These are phyloP conservation scores for Candida argentea DNA, from an alignment of 805 yeast species.

Conservation along the genomic window DNA sequence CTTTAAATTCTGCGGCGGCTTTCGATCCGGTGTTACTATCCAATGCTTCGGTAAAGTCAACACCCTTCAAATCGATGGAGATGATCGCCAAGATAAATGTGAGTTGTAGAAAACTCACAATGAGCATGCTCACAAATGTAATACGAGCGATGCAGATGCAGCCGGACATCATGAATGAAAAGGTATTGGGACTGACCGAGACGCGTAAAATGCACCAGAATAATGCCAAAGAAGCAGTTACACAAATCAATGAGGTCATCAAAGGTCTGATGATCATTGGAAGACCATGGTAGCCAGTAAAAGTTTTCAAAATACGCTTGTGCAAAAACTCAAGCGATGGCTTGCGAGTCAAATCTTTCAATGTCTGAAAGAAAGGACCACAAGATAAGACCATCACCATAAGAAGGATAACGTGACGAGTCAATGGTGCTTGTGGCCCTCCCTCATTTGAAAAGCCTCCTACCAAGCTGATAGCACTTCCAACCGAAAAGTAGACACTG, in stretches of 20 bases:
- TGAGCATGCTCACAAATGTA: conserved; percentile 34
- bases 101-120: conserved; percentile 52
- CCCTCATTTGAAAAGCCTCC: conserved; percentile 11
- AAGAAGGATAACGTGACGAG: conserved; percentile 13
- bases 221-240: conserved; percentile 4
- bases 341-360: conserved; percentile 19
- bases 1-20: conserved; percentile 5
- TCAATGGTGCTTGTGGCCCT: conserved; percentile 17
- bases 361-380: conserved; percentile 17
- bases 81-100: conserved; percentile 59
- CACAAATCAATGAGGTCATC: conserved; percentile 10
- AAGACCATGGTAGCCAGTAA: conserved; percentile 17
- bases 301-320: conserved; percentile 19
- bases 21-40: conserved; percentile 1
- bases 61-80: conserved; percentile 54
- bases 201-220: conserved; percentile 4
- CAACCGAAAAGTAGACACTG: conserved; percentile 13
- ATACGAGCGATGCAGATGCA: conserved; percentile 10
- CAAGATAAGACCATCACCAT: conserved; percentile 20
- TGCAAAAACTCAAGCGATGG: conserved; percentile 10
- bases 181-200: conserved; percentile 8
- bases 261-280: conserved; percentile 18
- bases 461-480: conserved; percentile 20
- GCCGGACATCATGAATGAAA: conserved; percentile 8
- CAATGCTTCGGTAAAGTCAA: conserved; percentile 47